Conservation (phyloP, 2,329 filamentous ascomycete genomes). For the Trichoderma sp. region DNA sequence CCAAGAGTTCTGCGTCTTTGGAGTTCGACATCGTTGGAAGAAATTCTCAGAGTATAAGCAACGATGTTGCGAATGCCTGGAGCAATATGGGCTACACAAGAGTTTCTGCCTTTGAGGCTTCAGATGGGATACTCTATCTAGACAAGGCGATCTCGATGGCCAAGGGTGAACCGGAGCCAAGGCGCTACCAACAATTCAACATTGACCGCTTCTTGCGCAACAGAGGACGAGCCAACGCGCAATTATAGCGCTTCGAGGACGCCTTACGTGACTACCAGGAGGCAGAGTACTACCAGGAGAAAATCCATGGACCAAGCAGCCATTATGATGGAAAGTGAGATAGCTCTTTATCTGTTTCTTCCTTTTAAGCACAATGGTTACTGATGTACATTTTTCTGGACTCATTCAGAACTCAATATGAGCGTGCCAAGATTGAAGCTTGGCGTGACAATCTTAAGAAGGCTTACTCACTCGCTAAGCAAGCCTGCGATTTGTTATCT, state of each 20-base stretch:
- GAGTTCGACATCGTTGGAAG: not conserved
- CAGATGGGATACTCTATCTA: not conserved
- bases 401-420: not conserved
- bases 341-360: not conserved
- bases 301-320: not conserved
- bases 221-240: not conserved
- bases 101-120: not conserved
- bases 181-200: not conserved
- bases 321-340: not conserved
- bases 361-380: not conserved
- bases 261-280: not conserved
- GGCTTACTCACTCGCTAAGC: not conserved
- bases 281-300: not conserved
- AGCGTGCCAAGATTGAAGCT: not conserved
- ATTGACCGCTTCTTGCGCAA: not conserved
- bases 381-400: not conserved
- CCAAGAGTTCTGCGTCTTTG: not conserved
- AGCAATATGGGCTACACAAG: not conserved
- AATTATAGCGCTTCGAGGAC: not conserved
- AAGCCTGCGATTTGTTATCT: not conserved
- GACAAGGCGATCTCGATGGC: not conserved
- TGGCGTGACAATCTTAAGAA: not conserved
- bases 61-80: not conserved
- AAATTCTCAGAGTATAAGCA: not conserved
- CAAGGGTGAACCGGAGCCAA: not conserved